Conservation (phyloP, 345 rosid genomes). For the Turritis glabra region DNA sequence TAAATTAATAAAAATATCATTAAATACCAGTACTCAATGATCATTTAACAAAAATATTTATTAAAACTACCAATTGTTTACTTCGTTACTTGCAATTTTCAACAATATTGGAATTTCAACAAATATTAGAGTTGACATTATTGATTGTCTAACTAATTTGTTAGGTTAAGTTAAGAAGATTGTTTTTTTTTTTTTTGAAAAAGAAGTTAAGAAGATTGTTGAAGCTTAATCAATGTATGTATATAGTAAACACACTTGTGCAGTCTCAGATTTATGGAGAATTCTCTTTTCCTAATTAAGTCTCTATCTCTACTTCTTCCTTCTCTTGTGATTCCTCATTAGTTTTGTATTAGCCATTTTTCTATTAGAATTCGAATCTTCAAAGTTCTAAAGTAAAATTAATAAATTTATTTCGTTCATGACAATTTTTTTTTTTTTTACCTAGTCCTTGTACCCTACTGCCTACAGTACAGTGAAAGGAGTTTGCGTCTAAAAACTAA, state of each 20-base stretch:
- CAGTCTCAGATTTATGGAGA: background rate
- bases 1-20: background rate
- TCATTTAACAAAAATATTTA: background rate
- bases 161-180: background rate
- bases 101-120: constrained; percentile 1
- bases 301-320: background rate
- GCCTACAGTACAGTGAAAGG: background rate
- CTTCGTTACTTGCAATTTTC: background rate
- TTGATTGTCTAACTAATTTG: constrained; percentile 26
- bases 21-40: background rate
- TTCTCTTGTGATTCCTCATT: background rate
- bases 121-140: constrained; percentile 5
- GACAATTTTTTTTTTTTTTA: background rate
- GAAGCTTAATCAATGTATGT: background rate
- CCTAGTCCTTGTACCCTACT: too few species aligned
- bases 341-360: background rate
- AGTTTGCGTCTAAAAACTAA: background rate
- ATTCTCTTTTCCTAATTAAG: background rate
- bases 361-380: too few species aligned
- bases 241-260: background rate
- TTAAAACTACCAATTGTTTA: background rate
- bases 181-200: too few species aligned
- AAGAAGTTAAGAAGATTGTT: background rate
- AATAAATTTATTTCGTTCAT: background rate
- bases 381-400: background rate